Evolutionary conservation across 2,329 filamentous ascomycete genomes (phyloP).

Genomic region (Stagonosporopsis chrysanthemi): DNA sequence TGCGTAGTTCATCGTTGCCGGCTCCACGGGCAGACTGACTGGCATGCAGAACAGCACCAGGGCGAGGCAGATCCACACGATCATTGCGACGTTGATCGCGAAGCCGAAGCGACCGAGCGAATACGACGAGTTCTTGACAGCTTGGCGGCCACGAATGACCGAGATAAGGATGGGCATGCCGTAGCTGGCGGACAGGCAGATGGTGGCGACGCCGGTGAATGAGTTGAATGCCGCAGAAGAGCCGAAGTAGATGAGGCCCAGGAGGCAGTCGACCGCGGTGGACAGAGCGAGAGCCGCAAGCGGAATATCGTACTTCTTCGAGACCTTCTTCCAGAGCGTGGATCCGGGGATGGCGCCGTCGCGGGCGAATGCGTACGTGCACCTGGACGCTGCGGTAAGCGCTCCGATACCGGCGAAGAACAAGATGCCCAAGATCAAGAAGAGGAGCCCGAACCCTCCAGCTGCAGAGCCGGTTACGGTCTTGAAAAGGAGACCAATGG

Average conservation of each 20-base stretch:
- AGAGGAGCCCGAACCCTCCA: slow-evolving; percentile 77
- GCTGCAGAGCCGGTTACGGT: slow-evolving; percentile 74
- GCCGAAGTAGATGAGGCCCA: slow-evolving; percentile 82
- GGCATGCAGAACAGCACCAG: slow-evolving; percentile 81
- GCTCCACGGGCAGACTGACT: slow-evolving; percentile 52
- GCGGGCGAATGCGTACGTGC: slow-evolving; percentile 78
- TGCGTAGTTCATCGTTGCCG: slow-evolving; percentile 55
- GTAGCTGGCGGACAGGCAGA: slow-evolving; percentile 78
- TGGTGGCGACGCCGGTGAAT: slow-evolving; percentile 81
- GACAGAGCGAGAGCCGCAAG: slow-evolving; percentile 74
- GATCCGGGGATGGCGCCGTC: slow-evolving; percentile 78
- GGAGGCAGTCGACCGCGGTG: slow-evolving; percentile 71
- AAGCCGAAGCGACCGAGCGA: slow-evolving; percentile 74
- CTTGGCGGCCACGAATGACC: slow-evolving; percentile 69
- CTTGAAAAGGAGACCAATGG: slow-evolving; percentile 79
- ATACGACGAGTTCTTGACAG: slow-evolving; percentile 71
- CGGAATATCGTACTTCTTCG: slow-evolving; percentile 71
- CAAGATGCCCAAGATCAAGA: slow-evolving; percentile 77
- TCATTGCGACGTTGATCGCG: slow-evolving; percentile 70
- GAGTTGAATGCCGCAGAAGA: slow-evolving; percentile 79
- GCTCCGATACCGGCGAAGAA: slow-evolving; percentile 80
- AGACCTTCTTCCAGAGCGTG: slow-evolving; percentile 70
- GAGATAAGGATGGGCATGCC: slow-evolving; percentile 77
- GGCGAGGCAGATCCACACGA: slow-evolving; percentile 75
- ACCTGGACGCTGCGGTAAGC: slow-evolving; percentile 75